Evolutionary conservation across 768 basidiomycete genomes (phyloP), one percentile per base, ranked within the genome.

Genomic region (Hygrocybe punicea): DNA sequence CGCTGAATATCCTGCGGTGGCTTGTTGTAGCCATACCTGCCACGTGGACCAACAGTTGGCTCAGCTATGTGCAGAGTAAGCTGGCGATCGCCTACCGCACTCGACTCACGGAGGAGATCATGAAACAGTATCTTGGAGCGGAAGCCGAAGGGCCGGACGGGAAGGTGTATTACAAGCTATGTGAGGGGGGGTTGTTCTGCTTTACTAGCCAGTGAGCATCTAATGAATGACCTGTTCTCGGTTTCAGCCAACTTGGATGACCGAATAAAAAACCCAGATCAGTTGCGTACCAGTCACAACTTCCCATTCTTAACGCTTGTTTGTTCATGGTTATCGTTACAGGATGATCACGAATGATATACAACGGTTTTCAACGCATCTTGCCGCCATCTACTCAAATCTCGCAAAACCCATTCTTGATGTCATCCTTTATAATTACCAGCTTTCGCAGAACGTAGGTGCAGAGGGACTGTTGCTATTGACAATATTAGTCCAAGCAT

Each of bases 301-400:
- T 8, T 35, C 19, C 39, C 57, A 33, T n/a, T 36, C 34, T 39
- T 48, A 5, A 29, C 34, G 25, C 23, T 33, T n/a, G n/a, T 60
- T 25, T n/a, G 40, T 39, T 14, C 17, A 29, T 44, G 60, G 40
- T 44, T 24, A 35, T 39, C 25, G 36, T 23, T 23, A 24, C 64
- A 93, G 89, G 76, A 93, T 94, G 88, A 91, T 97, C 52, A 96
- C 93, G 2, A 87, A 95, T 57, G 96, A 98, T 70, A 93, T 98
- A 48, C 91, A 95, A 68, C 88, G 87, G 53, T 98, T 97, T 73
- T 91, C 92, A 13, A 82, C 81, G 4, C 87, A 92, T 66, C 81
- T 98, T 6, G 93, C 96, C 11, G 92, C 92, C 16, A 94, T 98
- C 35, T 98, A 98, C 71, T 83, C 86, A 14, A 98, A 98, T 69